Conservation (phyloP, 2,329 filamentous ascomycete genomes). For the Dactylella cylindrospora region DNA sequence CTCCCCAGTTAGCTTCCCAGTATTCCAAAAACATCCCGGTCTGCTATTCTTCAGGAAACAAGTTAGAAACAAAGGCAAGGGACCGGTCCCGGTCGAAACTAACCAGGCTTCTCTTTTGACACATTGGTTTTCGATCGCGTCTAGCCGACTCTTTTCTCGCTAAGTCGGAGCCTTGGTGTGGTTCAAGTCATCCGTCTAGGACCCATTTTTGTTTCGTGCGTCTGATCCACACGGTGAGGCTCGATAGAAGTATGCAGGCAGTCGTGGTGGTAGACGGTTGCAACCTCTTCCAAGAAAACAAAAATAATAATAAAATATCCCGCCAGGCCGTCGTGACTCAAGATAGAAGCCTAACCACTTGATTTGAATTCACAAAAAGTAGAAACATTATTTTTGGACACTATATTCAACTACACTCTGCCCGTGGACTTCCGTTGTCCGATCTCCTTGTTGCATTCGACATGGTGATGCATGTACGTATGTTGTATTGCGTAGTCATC, state of each 20-base stretch:
- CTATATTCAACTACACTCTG: too few relatives aligned
- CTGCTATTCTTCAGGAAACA: constrained; percentile 25
- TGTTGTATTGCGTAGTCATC: constrained; percentile 39
- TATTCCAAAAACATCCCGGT: constrained; percentile 44
- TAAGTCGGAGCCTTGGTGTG: constrained; percentile 41
- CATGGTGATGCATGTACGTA: constrained; percentile 11
- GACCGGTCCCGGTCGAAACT: constrained; percentile 20
- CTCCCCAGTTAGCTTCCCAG: constrained; percentile 12
- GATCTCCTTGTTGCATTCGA: constrained; percentile 4
- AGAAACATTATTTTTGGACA: constrained; percentile 40
- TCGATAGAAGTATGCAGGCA: too few relatives aligned
- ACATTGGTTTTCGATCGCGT: constrained; percentile 40
- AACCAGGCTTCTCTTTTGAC: constrained; percentile 29
- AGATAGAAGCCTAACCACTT: constrained; percentile 36
- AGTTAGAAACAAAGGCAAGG: constrained; percentile 41
- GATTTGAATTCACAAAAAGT: constrained; percentile 26
- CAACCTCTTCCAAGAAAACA: too few relatives aligned
- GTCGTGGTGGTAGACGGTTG: constrained; percentile 22
- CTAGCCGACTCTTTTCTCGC: constrained; percentile 38
- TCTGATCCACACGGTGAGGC: constrained; percentile 35
- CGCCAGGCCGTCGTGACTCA: constrained; percentile 32
- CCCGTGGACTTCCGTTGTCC: constrained; percentile 7
- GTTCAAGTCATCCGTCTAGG: constrained; percentile 6
- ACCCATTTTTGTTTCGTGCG: constrained; percentile 4
- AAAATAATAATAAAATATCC: too few relatives aligned